Base-by-base conservation (phyloP, 371 early-diverging fungal genomes). In the Entomophthora muscae region DNA sequence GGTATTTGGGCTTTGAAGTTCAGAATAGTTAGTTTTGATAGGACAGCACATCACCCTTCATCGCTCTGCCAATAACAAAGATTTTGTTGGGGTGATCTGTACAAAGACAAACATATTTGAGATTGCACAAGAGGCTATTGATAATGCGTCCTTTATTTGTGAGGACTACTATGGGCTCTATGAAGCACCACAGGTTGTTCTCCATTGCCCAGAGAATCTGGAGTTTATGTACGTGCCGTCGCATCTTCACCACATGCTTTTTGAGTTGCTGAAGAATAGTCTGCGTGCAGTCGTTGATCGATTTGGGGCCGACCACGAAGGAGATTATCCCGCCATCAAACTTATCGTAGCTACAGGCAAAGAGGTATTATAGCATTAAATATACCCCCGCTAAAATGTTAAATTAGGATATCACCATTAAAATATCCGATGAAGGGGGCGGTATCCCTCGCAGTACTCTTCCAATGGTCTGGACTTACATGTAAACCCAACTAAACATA, bases 191-290 rank as follows among this genome's bases (percentile, higher is more conserved):
- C 81, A 84, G 61, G 81, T 94, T 30, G 83, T 85, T 64, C 76
- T 90, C 67, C 81, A 83, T 70, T 88, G 88, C 67, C 87, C 86
- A 2, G 77, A 81, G n/a, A 85, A 89, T 65, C 79, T 93, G 26
- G 85, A 91, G 65, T 95, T 97, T 69, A 93, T 91, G 89, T 97
- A 97, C 72, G 91, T 95, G 42, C 95, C 95, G 2, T 84, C 86
- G 24, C 95, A 95, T 73, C 76, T 96, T 68, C 92, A 89, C 71
- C 97, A 96, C 71, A 93, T 94, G 94, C 66, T 96, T n/a, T 96
- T 96, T 76, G 97, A 96, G 78, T 77, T 96, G 61, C 74, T 96
- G 61, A 96, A 96, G 74, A 96, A 96, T 75, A 88, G 89, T 28
- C 79, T 95, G 64, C 85, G 97, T 51, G 97, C 97, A 22, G 89